Evolutionary conservation across 345 rosid species (phyloP).

Genomic region (Populus davidiana): DNA sequence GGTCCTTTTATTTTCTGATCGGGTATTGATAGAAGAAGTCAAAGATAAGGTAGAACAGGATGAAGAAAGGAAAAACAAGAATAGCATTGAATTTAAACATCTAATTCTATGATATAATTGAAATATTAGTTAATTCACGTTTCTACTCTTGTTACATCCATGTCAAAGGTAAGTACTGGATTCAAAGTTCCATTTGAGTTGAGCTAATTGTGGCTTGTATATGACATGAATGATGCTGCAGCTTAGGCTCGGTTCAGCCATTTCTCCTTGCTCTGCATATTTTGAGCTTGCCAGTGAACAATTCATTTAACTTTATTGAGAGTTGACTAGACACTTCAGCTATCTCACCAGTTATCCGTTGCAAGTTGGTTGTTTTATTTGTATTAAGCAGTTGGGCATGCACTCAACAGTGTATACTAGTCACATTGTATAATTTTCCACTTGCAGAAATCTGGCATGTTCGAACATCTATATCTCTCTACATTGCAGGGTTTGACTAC

Average conservation of each 20-base stretch:
- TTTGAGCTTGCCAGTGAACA: not conserved
- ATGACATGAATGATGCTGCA: not conserved
- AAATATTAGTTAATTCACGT: not conserved
- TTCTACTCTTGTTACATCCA: not conserved
- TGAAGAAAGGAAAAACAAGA: not conserved
- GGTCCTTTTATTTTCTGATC: not conserved
- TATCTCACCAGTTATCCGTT: not conserved
- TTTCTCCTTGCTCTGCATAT: not conserved
- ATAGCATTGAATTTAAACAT: not conserved
- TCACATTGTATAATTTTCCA: not conserved
- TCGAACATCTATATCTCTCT: not conserved
- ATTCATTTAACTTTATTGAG: not conserved
- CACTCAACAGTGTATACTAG: not conserved
- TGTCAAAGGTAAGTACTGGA: not conserved
- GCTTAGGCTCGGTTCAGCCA: not conserved
- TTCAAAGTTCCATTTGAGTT: not conserved
- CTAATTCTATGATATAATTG: not conserved
- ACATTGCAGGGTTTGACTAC: not conserved
- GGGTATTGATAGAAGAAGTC: not conserved
- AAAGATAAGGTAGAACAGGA: not conserved
- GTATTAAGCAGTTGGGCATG: not conserved
- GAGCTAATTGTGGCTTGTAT: not conserved
- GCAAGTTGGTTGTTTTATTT: not conserved
- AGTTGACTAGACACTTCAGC: not conserved
- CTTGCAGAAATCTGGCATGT: constrained; percentile 10